Percentiles rank a stretch among this genome's conserved stretches.
Conservation (phyloP, 1,284 basidiomycete species). For the Cryptococcus sp. region DNA sequence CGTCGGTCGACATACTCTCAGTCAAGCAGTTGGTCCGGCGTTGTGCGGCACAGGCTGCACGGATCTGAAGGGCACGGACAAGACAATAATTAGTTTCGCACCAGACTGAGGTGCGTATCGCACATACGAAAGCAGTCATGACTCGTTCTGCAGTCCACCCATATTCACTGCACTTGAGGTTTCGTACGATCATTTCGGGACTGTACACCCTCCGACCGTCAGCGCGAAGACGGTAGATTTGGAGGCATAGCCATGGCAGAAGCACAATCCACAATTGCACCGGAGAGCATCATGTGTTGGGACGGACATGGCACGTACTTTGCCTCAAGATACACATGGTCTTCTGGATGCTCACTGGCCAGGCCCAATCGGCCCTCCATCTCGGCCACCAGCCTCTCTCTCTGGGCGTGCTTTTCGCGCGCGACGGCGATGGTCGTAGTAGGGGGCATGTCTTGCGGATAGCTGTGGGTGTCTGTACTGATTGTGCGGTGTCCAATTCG, state of each 20-base stretch:
- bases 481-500: no score
- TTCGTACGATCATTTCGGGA: conserved; percentile 28
- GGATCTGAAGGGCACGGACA: conserved; percentile 24
- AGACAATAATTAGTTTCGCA: no score
- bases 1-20: no score
- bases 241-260: not conserved
- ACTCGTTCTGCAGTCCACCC: conserved; percentile 37
- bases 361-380: conserved; percentile 29
- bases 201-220: conserved; percentile 11
- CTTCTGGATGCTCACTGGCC: conserved; percentile 26
- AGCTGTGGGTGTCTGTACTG: no score
- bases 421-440: not conserved
- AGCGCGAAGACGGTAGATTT: not conserved
- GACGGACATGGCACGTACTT: conserved; percentile 5
- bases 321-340: conserved; percentile 16
- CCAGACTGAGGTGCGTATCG: no score
- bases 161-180: conserved; percentile 24
- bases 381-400: conserved; percentile 25
- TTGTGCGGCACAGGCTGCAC: conserved; percentile 39
- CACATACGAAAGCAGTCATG: conserved; percentile 35
- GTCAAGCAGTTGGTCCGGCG: conserved; percentile 42
- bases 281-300: not conserved
- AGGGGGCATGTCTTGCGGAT: not conserved
- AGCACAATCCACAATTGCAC: no score
- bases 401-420: conserved; percentile 21